Evolutionary conservation across 129 eudicot genomes (phyloP).

Genomic region (Lonicera japonica): DNA sequence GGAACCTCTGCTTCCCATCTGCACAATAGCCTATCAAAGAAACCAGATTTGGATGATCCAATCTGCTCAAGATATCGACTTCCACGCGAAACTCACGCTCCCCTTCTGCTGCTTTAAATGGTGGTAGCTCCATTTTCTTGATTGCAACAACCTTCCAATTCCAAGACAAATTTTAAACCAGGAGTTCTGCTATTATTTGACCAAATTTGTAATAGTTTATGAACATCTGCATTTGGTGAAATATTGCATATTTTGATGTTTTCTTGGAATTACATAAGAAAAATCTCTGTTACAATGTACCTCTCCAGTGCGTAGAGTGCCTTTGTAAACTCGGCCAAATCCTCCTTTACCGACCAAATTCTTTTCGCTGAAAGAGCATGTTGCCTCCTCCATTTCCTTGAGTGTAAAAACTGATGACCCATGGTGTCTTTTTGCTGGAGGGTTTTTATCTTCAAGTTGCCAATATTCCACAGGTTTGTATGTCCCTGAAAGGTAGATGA

Average conservation of each 20-base stretch:
- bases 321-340: constrained; percentile 90
- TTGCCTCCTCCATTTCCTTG: constrained; percentile 94
- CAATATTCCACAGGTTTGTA: constrained; percentile 75
- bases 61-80: constrained; percentile 94
- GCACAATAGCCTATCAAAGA: constrained; percentile 93
- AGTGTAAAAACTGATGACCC: constrained; percentile 82
- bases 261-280: too few species aligned
- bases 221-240: background rate
- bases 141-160: constrained; percentile 74
- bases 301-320: constrained; percentile 83
- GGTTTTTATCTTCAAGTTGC: constrained; percentile 67
- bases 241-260: background rate
- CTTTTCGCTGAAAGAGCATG: constrained; percentile 74
- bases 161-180: background rate
- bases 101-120: constrained; percentile 83
- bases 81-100: constrained; percentile 96
- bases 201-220: background rate
- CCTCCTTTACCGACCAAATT: constrained; percentile 89
- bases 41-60: constrained; percentile 95
- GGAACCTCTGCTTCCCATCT: constrained; percentile 93
- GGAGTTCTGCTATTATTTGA: background rate
- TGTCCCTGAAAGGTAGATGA: constrained; percentile 55
- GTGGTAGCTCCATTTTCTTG: constrained; percentile 97
- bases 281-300: constrained; percentile 39
- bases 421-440: constrained; percentile 57